Percentiles rank a stretch among this genome's conserved stretches.
Evolutionary conservation across 768 basidiomycete genomes (phyloP).

Genomic region (Mrakia blollopis): DNA sequence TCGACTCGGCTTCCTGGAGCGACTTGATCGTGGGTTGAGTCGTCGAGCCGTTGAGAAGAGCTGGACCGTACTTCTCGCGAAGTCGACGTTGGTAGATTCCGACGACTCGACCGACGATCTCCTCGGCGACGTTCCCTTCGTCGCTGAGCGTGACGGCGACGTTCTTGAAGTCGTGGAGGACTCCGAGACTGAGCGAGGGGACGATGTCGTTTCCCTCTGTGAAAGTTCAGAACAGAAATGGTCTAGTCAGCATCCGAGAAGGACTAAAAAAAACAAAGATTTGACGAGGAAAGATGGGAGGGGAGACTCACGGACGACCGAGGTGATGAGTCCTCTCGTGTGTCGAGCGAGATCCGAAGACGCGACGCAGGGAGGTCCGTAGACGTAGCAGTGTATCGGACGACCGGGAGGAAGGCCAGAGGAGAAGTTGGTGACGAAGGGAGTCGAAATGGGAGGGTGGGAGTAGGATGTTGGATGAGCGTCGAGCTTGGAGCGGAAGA

Average conservation of each 20-base stretch:
- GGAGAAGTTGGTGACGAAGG: conserved; percentile 43
- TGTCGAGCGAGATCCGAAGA: conserved; percentile 44
- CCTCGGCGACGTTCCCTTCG: conserved; percentile 44
- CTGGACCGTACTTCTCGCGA: conserved; percentile 28
- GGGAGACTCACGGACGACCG: conserved; percentile 41
- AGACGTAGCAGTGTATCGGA: conserved; percentile 44
- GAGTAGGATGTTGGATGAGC: conserved; percentile 9
- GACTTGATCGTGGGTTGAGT: conserved; percentile 12
- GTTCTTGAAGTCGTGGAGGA: conserved; percentile 44
- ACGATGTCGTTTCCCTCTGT: conserved; percentile 32
- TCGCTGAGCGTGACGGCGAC: conserved; percentile 45
- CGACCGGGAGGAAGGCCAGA: conserved; percentile 45
- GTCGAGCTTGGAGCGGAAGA: conserved; percentile 34
- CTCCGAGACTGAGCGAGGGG: conserved; percentile 29
- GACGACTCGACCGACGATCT: conserved; percentile 44
- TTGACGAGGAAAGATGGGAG: conserved; percentile 34
- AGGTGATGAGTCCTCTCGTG: conserved; percentile 43
- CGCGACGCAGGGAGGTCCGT: conserved; percentile 41
- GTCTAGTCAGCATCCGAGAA: conserved; percentile 36
- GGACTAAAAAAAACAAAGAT: background rate
- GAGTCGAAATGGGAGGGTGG: conserved; percentile 38
- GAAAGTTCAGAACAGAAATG: background rate
- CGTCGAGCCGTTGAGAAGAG: background rate
- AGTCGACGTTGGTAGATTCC: conserved; percentile 40
- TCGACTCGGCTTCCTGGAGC: conserved; percentile 7